Conservation (phyloP, 179 eudicot species). For the Camellia oleifera region DNA sequence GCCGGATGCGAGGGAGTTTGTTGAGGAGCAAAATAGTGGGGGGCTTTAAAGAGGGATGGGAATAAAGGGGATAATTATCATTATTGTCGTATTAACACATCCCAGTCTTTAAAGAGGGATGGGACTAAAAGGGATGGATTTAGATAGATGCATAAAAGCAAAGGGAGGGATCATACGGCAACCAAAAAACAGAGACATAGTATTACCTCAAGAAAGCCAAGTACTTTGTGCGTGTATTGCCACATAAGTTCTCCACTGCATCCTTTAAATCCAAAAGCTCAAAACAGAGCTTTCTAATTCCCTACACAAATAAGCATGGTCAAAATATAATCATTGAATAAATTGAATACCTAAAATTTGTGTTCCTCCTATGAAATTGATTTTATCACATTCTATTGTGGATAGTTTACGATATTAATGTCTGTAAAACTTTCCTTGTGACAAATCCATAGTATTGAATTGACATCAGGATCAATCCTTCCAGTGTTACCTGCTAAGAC, state of each 20-base stretch:
- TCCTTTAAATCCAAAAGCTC: constrained; percentile 98
- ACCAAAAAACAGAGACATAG: not conserved
- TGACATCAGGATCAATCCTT: too few relatives aligned
- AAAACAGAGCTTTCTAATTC: constrained; percentile 86
- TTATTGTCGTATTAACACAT: not conserved
- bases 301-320: constrained; percentile 41
- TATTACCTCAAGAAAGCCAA: constrained; percentile 82
- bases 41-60: too few relatives aligned
- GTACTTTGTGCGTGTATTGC: constrained; percentile 80
- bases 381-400: too few relatives aligned
- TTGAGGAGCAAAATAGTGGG: too few relatives aligned
- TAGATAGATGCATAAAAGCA: not conserved
- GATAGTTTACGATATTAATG: too few relatives aligned
- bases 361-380: too few relatives aligned
- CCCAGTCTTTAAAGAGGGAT: not conserved
- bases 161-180: not conserved
- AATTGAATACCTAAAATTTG: not conserved
- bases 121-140: not conserved
- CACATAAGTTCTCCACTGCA: constrained; percentile 92
- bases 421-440: too few relatives aligned
- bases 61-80: too few relatives aligned
- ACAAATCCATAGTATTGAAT: too few relatives aligned
- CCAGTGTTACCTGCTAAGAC: too few relatives aligned
- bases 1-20: too few relatives aligned
- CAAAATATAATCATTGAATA: not conserved